phyloP scores from a whole-genome alignment of 176 grass and related monocot species.

The Melocanna baccifera region DNA sequence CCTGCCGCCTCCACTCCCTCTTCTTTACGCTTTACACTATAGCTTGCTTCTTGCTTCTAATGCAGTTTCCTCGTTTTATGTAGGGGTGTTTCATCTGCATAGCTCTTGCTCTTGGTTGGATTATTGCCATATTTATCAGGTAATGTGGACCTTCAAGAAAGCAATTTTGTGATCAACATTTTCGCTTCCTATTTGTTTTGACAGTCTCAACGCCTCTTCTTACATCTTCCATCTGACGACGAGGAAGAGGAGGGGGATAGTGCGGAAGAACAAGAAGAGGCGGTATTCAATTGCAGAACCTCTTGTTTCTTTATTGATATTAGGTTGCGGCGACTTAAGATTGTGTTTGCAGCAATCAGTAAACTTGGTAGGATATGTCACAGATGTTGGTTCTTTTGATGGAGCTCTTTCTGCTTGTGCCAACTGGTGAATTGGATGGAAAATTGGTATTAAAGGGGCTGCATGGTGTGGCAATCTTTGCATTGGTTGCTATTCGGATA shows the following conservation, averaged over 20 bases:
- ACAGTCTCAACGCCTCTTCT: too few species aligned
- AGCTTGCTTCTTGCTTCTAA: too few species aligned
- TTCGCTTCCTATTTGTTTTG: too few species aligned
- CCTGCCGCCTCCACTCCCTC: too few species aligned
- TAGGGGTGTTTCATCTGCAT: too few species aligned
- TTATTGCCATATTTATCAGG: too few species aligned
- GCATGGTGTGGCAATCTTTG: background rate
- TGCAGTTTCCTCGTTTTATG: too few species aligned
- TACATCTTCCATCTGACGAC: conserved; percentile 16
- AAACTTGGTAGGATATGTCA: background rate
- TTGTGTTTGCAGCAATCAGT: background rate
- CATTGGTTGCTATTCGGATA: background rate
- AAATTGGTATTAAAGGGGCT: background rate
- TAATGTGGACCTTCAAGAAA: too few species aligned
- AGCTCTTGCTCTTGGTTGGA: too few species aligned
- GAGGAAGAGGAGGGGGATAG: conserved; percentile 26
- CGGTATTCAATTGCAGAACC: background rate
- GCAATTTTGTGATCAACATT: too few species aligned
- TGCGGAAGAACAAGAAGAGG: conserved; percentile 13
- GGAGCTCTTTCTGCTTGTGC: too few species aligned
- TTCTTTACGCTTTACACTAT: too few species aligned
- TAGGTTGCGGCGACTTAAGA: background rate
- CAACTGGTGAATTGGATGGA: background rate
- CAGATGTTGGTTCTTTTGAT: background rate
- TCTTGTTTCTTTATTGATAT: background rate